phyloP scores from a whole-genome alignment of 345 rosid species.

The Moringa oleifera region DNA sequence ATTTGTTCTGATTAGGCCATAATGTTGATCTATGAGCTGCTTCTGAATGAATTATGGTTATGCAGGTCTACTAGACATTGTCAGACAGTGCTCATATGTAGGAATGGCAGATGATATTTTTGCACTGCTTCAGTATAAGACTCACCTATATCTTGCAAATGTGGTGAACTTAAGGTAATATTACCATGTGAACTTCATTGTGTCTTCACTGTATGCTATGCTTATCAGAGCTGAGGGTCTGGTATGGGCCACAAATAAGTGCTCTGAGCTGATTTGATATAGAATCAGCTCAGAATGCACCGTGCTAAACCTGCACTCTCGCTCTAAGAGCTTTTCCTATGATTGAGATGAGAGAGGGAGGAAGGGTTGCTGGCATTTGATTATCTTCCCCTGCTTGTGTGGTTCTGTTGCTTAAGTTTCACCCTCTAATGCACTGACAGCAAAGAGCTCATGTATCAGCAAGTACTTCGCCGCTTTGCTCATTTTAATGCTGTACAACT shows the following conservation, averaged over 20 bases:
- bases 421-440: constrained; percentile 36
- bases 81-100: constrained; percentile 73
- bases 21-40: constrained; percentile 1
- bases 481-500: constrained; percentile 86
- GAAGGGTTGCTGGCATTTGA: not conserved
- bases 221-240: not conserved
- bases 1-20: constrained; percentile 4
- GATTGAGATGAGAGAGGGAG: not conserved
- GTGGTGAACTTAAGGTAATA: constrained; percentile 79
- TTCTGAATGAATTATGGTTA: constrained; percentile 15
- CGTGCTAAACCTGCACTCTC: not conserved
- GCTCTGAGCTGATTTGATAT: not conserved
- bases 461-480: constrained; percentile 75
- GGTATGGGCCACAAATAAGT: not conserved
- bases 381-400: not conserved
- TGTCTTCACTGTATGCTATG: not conserved
- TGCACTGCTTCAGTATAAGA: constrained; percentile 83
- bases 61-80: constrained; percentile 72
- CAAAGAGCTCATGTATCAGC: constrained; percentile 99
- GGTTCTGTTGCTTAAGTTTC: not conserved
- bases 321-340: not conserved
- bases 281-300: not conserved
- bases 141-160: constrained; percentile 84
- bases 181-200: constrained; percentile 4
- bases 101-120: constrained; percentile 96